Base-by-base conservation (phyloP, 1,139 yeast genomes). In the Candida tropicalis region DNA sequence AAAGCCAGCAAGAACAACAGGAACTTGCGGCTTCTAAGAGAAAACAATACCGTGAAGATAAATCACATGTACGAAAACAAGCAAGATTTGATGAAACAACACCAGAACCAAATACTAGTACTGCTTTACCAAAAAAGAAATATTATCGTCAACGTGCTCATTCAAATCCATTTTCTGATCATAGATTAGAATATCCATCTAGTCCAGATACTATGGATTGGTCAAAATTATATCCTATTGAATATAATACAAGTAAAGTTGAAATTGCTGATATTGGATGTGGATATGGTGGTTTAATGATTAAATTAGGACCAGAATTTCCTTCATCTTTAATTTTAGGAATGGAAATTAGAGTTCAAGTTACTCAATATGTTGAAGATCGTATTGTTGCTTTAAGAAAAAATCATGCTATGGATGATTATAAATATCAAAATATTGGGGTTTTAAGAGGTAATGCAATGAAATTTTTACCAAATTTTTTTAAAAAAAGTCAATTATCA, bases 311-410 rank as follows among this genome's bases (percentile, higher is more conserved):
- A 2, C 87, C 91, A 2, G 81, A 71, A 43, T 85, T 85, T 51
- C 91, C 95, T 1, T 78, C 85, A 3, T 77, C 75, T 17, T 71
- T 88, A 57, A 84, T 90, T 40, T 72, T 93, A 41, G 98, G 98
- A 16, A 89, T 91, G 97, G 99, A 93, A 66, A 95, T 93, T 58
- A 79, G 99, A 58, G 97, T 90, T 13, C 99, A 93, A 65, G 99
- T 93, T 39, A 91, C 99, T 2, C 90, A 93, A 56, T 93, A 91
- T 60, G 99, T 93, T 16, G 97, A 93, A 63, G 99, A 95, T 64
- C 75, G 97, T 57, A 90, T 93, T 51, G 79, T 89, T 49, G 98
- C 98, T 1, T 73, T 93, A 53, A 78, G 98, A 61, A 68, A 79
- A 52, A 59, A 58, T 44, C 56, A 59, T 13, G 25, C 23, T 12